Evolutionary conservation across 176 grass and related monocot genomes (phyloP).

Genomic region (Hsuehochloa calcarea): DNA sequence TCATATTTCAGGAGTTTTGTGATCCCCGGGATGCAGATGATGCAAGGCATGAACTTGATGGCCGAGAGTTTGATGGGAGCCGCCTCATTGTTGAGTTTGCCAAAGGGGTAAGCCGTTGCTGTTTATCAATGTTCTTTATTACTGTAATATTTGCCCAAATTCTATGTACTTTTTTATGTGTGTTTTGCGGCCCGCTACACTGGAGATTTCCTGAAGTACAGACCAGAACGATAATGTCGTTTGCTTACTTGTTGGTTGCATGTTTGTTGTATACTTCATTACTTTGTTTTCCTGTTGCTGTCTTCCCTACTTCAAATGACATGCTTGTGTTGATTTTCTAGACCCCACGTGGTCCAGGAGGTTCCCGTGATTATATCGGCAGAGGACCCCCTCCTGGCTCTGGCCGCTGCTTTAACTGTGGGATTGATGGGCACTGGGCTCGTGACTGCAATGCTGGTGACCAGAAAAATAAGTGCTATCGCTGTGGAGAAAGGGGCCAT

Average conservation of each 20-base stretch:
- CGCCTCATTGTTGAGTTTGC: constrained; percentile 80
- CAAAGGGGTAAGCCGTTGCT: constrained; percentile 59
- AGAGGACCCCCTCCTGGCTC: constrained; percentile 65
- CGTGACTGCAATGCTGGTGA: constrained; percentile 82
- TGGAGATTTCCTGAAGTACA: not conserved
- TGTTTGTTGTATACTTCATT: not conserved
- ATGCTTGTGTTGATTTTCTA: constrained; percentile 34
- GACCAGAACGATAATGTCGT: not conserved
- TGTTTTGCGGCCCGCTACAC: not conserved
- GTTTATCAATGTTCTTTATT: constrained; percentile 6
- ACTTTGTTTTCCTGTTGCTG: not conserved
- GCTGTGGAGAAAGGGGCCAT: constrained; percentile 82
- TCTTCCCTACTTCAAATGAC: not conserved
- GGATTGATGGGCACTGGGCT: constrained; percentile 79
- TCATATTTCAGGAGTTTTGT: constrained; percentile 62
- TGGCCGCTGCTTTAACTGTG: constrained; percentile 87
- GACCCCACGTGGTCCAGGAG: constrained; percentile 60
- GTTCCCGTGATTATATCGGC: constrained; percentile 50
- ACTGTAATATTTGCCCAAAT: not conserved
- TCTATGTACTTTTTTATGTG: not conserved
- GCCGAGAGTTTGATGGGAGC: constrained; percentile 66
- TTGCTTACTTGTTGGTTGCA: not conserved
- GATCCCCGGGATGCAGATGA: constrained; percentile 90
- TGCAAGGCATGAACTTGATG: constrained; percentile 75
- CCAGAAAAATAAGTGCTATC: constrained; percentile 84